A percentile compares a stretch with the other conserved stretches of the same genome.
phyloP scores from a whole-genome alignment of 2,329 filamentous ascomycete species.

The Colletotrichum neosansevieriae region DNA sequence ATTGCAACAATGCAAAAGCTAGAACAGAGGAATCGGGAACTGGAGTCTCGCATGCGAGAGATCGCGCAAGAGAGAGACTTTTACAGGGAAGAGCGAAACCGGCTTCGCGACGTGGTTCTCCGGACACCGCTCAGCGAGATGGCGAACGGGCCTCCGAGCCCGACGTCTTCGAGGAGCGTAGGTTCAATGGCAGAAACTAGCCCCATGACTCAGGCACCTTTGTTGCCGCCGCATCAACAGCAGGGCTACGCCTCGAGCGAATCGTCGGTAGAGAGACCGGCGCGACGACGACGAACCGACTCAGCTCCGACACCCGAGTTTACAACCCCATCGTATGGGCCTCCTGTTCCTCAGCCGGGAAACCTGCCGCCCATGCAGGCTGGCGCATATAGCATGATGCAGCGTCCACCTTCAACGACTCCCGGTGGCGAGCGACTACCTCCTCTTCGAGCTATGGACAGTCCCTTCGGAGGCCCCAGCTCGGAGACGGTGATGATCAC shows the following conservation, averaged over 20 bases:
- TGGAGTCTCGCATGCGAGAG: conserved; percentile 66
- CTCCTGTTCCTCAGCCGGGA: conserved; percentile 49
- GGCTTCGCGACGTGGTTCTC: conserved; percentile 74
- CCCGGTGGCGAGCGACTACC: conserved; percentile 59
- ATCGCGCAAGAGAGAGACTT: conserved; percentile 75
- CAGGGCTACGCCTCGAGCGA: conserved; percentile 56
- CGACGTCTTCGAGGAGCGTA: conserved; percentile 52
- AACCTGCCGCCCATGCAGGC: conserved; percentile 57
- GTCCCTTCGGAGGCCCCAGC: conserved; percentile 39
- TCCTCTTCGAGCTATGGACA: conserved; percentile 61
- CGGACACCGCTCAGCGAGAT: conserved; percentile 68
- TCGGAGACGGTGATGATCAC: conserved; percentile 8
- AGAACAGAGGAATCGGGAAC: conserved; percentile 75
- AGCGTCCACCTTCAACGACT: conserved; percentile 53
- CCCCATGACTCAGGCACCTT: conserved; percentile 47
- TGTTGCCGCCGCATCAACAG: conserved; percentile 43
- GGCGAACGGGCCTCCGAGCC: conserved; percentile 66
- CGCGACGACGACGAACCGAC: conserved; percentile 62
- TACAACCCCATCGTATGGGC: conserved; percentile 54
- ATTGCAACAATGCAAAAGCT: conserved; percentile 76
- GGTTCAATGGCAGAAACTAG: conserved; percentile 54
- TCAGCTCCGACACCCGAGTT: conserved; percentile 56
- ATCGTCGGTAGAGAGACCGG: conserved; percentile 58
- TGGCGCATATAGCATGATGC: conserved; percentile 52
- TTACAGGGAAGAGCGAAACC: conserved; percentile 79